Base-by-base conservation (phyloP, 164 flowering plant genomes). In the Umbilicus rupestris region DNA sequence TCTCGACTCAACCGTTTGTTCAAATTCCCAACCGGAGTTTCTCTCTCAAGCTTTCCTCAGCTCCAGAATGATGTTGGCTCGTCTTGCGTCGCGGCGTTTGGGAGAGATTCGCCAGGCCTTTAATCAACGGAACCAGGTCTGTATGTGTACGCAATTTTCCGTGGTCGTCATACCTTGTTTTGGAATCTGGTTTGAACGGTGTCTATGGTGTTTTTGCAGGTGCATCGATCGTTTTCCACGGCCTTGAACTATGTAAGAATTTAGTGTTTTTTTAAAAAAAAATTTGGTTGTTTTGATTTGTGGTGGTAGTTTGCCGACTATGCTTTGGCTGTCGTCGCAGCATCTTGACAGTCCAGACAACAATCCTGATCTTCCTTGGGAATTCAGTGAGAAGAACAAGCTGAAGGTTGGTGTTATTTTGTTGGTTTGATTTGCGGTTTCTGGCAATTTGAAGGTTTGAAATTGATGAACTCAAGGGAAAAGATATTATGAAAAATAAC, bases 331-430 rank as follows among this genome's bases (percentile, higher is more conserved):
- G 3, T 62, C 49, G 22, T 69, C 30, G 77, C 82, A 92, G 99
- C 99, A 95, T 68, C 55, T 95, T 65, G 89, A 95, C 76, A 62
- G 88, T 12, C 97, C 97, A 8, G 97, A 95, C 69, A 92, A 95
- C 80, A 92, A 87, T 49, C 88, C 97, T 4, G 82, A 82, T 65
- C 68, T 82, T 64, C 84, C 86, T 0, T 92, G 96, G 97, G 87
- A 86, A 70, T 95, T 95, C 79, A 70, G 70, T 22, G 84, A 73
- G 14, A 70, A 74, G 2, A 95, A 95, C 75, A 81, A 83, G 66
- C 79, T 63, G 37, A 92, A 75, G 87, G 99, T 92, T 15, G 69
- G 74, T 57, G 28, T 39, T 2, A 22, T 30, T 62, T 29, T 33
- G 30, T 6, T n/a, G 6, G 26, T 7, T 9, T 55, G 5, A 24